phyloP scores from a whole-genome alignment of 805 yeast species.

The Sugiyamaella smithiae region DNA sequence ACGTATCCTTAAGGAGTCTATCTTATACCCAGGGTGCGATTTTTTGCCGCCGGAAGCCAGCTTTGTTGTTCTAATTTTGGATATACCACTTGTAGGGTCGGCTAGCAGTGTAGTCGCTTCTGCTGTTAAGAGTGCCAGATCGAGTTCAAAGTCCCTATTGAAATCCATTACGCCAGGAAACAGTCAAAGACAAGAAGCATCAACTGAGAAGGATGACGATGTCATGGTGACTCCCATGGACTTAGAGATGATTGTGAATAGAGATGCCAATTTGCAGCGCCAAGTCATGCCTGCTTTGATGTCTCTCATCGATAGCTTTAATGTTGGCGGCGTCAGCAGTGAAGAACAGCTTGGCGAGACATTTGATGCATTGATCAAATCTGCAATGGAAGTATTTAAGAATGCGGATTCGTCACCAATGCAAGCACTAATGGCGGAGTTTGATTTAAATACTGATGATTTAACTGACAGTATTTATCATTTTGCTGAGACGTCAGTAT shows the following conservation, averaged over 20 bases:
- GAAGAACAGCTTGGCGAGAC: slow-evolving; percentile 33
- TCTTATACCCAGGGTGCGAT: slow-evolving; percentile 54
- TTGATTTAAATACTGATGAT: slow-evolving; percentile 31
- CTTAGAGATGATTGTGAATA: neutral
- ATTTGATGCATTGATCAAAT: slow-evolving; percentile 32
- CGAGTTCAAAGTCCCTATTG: neutral
- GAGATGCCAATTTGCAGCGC: slow-evolving; percentile 11
- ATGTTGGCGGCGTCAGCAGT: slow-evolving; percentile 31
- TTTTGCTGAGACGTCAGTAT: slow-evolving; percentile 68
- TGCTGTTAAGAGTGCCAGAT: neutral
- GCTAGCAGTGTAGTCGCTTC: neutral
- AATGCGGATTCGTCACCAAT: slow-evolving; percentile 29
- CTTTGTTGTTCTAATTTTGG: slow-evolving; percentile 57
- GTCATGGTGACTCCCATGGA: neutral
- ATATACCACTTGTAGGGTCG: slow-evolving; percentile 50
- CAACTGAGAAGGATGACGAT: neutral
- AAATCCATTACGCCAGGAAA: neutral
- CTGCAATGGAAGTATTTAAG: slow-evolving; percentile 37
- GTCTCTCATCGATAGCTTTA: slow-evolving; percentile 39
- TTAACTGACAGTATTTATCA: slow-evolving; percentile 55
- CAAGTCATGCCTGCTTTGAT: slow-evolving; percentile 42
- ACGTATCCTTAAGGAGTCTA: slow-evolving; percentile 44
- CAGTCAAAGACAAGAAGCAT: neutral
- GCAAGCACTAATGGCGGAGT: slow-evolving; percentile 26
- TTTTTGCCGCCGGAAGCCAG: slow-evolving; percentile 56